These are phyloP conservation scores for Kodamaea kakaduensis DNA, from an alignment of 805 yeast species.

Conservation along the genomic window DNA sequence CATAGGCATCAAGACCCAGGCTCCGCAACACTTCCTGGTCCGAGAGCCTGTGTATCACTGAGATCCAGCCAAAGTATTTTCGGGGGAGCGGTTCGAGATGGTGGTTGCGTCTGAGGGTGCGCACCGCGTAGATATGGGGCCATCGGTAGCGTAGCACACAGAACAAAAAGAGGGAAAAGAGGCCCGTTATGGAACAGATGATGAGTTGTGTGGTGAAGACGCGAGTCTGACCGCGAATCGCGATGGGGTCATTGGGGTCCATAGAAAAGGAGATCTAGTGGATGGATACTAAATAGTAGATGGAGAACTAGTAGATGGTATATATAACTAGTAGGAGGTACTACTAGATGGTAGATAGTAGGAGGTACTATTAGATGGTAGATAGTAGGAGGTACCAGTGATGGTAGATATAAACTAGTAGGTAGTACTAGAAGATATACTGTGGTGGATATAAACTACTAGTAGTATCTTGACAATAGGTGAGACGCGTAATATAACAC, in stretches of 20 bases:
- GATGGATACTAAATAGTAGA: no score
- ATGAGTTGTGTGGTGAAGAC: conserved; percentile 53
- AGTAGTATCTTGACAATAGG: no score
- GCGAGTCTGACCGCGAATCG: conserved; percentile 48
- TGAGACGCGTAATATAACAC: no score
- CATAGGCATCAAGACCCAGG: conserved; percentile 30
- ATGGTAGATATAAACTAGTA: no score
- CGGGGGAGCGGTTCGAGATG: conserved; percentile 42
- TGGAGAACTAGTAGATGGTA: no score
- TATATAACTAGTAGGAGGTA: no score
- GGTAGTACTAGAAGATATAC: no score
- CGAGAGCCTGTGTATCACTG: conserved; percentile 21
- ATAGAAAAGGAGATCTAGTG: conserved; percentile 1
- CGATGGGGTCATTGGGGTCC: conserved; percentile 26
- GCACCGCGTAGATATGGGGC: conserved; percentile 55
- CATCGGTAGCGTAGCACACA: conserved; percentile 50
- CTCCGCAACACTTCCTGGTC: conserved; percentile 23
- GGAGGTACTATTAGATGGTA: no score
- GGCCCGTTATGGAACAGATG: conserved; percentile 47
- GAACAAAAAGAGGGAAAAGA: conserved; percentile 43
- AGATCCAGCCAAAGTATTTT: conserved; percentile 24
- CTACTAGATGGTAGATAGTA: no score
- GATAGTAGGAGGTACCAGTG: no score
- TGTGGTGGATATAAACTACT: no score
- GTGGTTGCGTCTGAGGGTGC: conserved; percentile 46